Conservation (phyloP, 1,139 yeast genomes). For the Taphrina deformans region DNA sequence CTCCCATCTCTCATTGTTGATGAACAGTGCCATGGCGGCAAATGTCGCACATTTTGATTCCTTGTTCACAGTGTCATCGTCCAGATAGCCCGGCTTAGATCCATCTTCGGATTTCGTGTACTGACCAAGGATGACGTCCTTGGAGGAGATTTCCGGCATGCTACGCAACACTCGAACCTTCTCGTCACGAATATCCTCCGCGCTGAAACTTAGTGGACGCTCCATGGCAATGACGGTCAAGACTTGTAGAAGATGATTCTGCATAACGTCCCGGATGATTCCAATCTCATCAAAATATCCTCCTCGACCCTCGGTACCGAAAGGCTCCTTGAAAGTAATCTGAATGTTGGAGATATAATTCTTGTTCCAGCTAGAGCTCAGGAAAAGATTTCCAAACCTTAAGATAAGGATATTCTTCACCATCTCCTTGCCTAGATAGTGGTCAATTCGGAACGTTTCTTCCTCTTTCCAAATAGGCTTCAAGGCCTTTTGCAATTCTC, state of each 20-base stretch:
- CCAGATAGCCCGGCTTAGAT: slow-evolving; percentile 81
- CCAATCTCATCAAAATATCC: slow-evolving; percentile 96
- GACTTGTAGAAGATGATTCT: slow-evolving; percentile 92
- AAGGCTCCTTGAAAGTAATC: slow-evolving; percentile 89
- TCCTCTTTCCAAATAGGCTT: slow-evolving; percentile 88
- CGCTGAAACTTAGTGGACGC: slow-evolving; percentile 82
- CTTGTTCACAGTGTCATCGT: slow-evolving; percentile 84
- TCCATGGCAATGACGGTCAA: slow-evolving; percentile 92
- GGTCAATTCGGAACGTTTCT: slow-evolving; percentile 93
- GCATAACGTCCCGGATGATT: slow-evolving; percentile 96
- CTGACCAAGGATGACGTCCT: slow-evolving; percentile 82
- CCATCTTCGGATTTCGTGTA: slow-evolving; percentile 84
- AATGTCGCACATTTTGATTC: slow-evolving; percentile 86
- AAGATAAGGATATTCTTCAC: slow-evolving; percentile 87
- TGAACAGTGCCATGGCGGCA: slow-evolving; percentile 77
- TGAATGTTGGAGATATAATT: slow-evolving; percentile 76
- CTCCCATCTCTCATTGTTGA: slow-evolving; percentile 94
- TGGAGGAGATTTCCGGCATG: slow-evolving; percentile 62
- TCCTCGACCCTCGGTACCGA: slow-evolving; percentile 98
- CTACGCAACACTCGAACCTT: slow-evolving; percentile 90
- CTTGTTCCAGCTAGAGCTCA: slow-evolving; percentile 83
- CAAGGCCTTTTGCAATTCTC: slow-evolving; percentile 71
- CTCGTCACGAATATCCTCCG: slow-evolving; percentile 94
- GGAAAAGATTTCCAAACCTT: slow-evolving; percentile 84
- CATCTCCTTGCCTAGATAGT: slow-evolving; percentile 96